Conservation (phyloP, 75 land plant species). For the Adiantum capillusveneris region DNA sequence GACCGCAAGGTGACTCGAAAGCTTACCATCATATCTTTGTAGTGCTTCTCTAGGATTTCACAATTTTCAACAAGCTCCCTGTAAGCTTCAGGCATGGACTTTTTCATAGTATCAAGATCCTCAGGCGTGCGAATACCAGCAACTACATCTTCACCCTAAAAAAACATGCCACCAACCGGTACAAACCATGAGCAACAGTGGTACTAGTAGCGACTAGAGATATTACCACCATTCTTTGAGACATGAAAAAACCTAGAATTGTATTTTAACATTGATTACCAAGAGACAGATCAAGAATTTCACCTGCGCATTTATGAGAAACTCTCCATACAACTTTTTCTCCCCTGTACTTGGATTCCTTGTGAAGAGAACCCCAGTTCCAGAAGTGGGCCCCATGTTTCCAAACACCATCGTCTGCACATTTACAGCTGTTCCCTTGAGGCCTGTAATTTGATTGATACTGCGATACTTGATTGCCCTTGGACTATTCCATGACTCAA, state of each 20-base stretch:
- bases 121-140: slow-evolving; percentile 98
- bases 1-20: too few relatives aligned
- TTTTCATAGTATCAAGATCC: slow-evolving; percentile 76
- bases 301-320: slow-evolving; percentile 97
- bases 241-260: slow-evolving; percentile 3
- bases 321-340: slow-evolving; percentile 95
- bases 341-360: slow-evolving; percentile 98
- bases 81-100: slow-evolving; percentile 85
- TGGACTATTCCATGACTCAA: slow-evolving; percentile 95
- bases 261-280: neutral
- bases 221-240: too few relatives aligned
- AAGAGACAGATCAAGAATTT: too few relatives aligned
- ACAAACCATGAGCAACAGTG: too few relatives aligned
- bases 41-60: slow-evolving; percentile 85
- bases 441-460: slow-evolving; percentile 87
- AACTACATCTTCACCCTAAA: slow-evolving; percentile 96
- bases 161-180: too few relatives aligned
- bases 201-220: neutral
- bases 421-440: slow-evolving; percentile 93
- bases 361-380: slow-evolving; percentile 95
- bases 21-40: slow-evolving; percentile 99
- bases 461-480: slow-evolving; percentile 87
- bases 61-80: slow-evolving; percentile 91
- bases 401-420: slow-evolving; percentile 97
- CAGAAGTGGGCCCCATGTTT: slow-evolving; percentile 94